Base-by-base conservation (phyloP, 139 green algal genomes). In the Protoeuglena noctilucae region DNA sequence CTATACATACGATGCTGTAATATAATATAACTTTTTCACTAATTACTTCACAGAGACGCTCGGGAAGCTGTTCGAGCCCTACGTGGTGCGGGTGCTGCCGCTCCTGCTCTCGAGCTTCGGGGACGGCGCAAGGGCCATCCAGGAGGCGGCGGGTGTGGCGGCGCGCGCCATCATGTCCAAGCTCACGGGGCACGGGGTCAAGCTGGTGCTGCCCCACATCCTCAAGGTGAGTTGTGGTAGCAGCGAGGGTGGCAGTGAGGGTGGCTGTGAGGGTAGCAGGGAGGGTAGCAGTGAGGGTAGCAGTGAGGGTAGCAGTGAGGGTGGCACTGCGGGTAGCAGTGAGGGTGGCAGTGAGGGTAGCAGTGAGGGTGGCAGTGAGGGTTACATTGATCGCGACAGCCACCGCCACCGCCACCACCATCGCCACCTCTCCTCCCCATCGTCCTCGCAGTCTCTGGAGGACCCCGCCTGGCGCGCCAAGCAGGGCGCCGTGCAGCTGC, bases 61-160 rank as follows among this genome's bases (percentile, higher is more conserved):
- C 53, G 91, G 89, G n/a, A 76, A 79, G 34, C 77, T 97, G 28
- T 98, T 98, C 72, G 91, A 98, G 68, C 91, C 91, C n/a, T 98
- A 98, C 69, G 76, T 98, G 41, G 88, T 95, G 54, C 77, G 87
- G 57, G 80, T 96, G 51, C 77, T 97, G 50, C 84, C 84, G 12
- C 77, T 90, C 66, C 73, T 97, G 57, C 78, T 98, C 31, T 68
- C 74, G 34, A 81, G 76, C 67, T 94, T 95, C 64, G 83, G 83
- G 6, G 91, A 98, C 69, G 29, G 51, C 7, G 58, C 74, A 4
- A 56, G 68, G 0, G 43, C 66, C 34, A 81, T 92, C 46, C 57
- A 68, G 19, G 62, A 74, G 48, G 82, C 84, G 3, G 80, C 86
- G 3, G 72, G 84, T 39, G 74, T 72, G 22, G 82, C 84, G 0